phyloP scores from a whole-genome alignment of 2,329 filamentous ascomycete genomes.

The Aulographum hederae region DNA sequence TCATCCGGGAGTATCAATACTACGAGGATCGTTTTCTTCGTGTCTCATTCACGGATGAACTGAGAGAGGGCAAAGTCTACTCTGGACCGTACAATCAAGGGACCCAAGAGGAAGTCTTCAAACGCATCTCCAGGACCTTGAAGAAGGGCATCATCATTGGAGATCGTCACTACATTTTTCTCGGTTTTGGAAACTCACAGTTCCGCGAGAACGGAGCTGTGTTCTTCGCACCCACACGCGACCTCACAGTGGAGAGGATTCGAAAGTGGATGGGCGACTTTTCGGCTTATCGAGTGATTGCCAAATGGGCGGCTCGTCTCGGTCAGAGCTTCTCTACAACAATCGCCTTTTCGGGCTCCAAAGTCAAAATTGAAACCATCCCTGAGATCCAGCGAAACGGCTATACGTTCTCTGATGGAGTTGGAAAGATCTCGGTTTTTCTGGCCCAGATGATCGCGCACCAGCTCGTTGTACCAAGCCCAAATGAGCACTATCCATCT shows the following conservation, averaged over 20 bases:
- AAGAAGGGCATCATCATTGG: slow-evolving; percentile 67
- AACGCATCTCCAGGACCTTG: slow-evolving; percentile 52
- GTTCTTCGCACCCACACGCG: slow-evolving; percentile 62
- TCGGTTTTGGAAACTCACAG: slow-evolving; percentile 91
- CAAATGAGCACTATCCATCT: slow-evolving; percentile 44
- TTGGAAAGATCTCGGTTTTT: slow-evolving; percentile 75
- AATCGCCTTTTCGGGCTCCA: slow-evolving; percentile 37
- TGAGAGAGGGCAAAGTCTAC: slow-evolving; percentile 25
- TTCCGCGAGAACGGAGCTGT: slow-evolving; percentile 83
- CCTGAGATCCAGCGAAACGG: slow-evolving; percentile 51
- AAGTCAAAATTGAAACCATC: slow-evolving; percentile 38
- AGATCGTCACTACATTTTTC: slow-evolving; percentile 66
- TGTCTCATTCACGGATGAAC: slow-evolving; percentile 78
- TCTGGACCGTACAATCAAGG: slow-evolving; percentile 12
- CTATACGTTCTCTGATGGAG: slow-evolving; percentile 73
- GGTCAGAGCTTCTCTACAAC: slow-evolving; percentile 97
- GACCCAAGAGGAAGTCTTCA: slow-evolving; percentile 43
- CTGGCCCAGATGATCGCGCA: slow-evolving; percentile 55
- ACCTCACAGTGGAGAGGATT: slow-evolving; percentile 56
- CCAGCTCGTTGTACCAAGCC: slow-evolving; percentile 44
- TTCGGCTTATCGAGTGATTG: slow-evolving; percentile 60
- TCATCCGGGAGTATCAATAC: slow-evolving; percentile 53
- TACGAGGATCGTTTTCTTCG: slow-evolving; percentile 68
- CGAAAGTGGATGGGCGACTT: slow-evolving; percentile 79
- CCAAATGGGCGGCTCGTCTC: slow-evolving; percentile 74